phyloP scores from a whole-genome alignment of 345 rosid genomes.

The Corchorus olitorius region DNA sequence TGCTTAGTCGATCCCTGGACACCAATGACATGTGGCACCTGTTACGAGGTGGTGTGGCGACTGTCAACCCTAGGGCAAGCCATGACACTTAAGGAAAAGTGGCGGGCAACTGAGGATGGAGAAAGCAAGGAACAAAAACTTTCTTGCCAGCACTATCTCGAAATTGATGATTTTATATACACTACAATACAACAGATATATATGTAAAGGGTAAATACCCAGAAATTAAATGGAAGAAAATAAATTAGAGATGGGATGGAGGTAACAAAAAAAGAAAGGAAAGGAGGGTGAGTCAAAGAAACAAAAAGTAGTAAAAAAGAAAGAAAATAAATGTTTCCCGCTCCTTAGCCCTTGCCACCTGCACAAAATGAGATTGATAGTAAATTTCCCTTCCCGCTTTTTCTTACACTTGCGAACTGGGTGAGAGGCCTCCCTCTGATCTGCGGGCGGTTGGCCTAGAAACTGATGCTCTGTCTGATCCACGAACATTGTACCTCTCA shows the following conservation, averaged over 20 bases:
- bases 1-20: too few relatives aligned
- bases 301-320: conserved; percentile 8
- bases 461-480: conserved; percentile 66
- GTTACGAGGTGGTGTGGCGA: too few relatives aligned
- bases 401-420: conserved; percentile 47
- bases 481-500: conserved; percentile 78
- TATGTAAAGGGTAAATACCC: conserved; percentile 37
- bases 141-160: conserved; percentile 28
- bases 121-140: conserved; percentile 26
- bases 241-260: conserved; percentile 19
- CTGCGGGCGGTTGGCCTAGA: conserved; percentile 52
- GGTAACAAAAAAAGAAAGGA: conserved; percentile 17
- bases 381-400: conserved; percentile 26
- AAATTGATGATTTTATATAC: conserved; percentile 47
- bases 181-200: conserved; percentile 46
- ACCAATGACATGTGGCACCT: too few relatives aligned
- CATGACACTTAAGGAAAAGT: background rate
- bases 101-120: background rate
- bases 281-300: background rate
- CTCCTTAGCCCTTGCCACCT: background rate
- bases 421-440: conserved; percentile 59
- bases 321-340: conserved; percentile 4
- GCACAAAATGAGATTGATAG: conserved; percentile 25
- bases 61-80: too few relatives aligned
- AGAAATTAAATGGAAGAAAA: conserved; percentile 34